Conservation (phyloP, 208 protist species). For the Acanthamoeba pearcei region DNA sequence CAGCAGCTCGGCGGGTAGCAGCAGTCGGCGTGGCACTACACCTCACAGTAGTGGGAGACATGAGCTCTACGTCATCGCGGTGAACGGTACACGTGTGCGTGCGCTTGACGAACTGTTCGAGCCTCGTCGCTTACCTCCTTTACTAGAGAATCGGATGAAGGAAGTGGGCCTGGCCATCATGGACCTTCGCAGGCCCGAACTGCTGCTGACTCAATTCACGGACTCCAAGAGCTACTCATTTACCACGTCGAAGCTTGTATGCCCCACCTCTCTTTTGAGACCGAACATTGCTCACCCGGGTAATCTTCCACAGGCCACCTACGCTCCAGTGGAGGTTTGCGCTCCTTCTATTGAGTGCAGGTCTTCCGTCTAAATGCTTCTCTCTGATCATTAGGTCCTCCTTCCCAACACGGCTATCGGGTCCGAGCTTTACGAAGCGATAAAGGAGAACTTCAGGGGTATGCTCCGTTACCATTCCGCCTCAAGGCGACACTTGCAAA, state of each 20-base stretch:
- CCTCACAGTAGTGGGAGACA: not conserved
- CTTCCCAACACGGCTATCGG: conserved; percentile 63
- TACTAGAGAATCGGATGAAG: conserved; percentile 35
- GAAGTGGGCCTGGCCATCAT: conserved; percentile 48
- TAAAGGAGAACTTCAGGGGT: conserved; percentile 50
- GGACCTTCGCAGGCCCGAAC: conserved; percentile 46
- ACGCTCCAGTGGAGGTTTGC: conserved; percentile 38
- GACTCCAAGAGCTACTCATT: conserved; percentile 59
- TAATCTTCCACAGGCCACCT: not conserved
- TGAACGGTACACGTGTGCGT: not conserved
- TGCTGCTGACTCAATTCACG: conserved; percentile 20
- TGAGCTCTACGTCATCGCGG: conserved; percentile 48
- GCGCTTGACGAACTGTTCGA: not conserved
- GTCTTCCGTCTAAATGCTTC: no score
- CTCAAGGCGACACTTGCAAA: not conserved
- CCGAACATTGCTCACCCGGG: not conserved
- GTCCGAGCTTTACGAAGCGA: conserved; percentile 6
- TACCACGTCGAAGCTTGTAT: conserved; percentile 21
- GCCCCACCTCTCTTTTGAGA: not conserved
- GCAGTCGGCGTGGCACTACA: not conserved
- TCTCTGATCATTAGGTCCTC: conserved; percentile 1
- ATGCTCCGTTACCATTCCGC: not conserved
- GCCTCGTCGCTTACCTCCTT: not conserved
- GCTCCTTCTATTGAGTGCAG: not conserved
- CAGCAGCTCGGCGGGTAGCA: not conserved